Conservation (phyloP, 768 basidiomycete genomes). For the Lactarius pseudohatsudake region DNA sequence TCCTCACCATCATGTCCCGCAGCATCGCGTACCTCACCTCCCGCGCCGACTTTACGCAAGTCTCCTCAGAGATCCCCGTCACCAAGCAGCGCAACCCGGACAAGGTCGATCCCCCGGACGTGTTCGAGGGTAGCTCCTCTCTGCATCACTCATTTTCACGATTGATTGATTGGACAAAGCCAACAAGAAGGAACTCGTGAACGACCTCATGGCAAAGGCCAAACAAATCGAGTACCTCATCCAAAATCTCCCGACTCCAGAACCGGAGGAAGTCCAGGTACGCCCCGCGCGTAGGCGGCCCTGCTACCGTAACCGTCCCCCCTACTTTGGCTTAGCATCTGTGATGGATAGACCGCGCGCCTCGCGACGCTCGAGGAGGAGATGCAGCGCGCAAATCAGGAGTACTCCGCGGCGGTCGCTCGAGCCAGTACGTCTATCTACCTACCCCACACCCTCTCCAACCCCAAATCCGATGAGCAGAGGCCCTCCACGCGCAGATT, state of each 20-base stretch:
- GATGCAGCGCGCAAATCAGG: conserved; percentile 69
- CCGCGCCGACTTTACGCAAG: conserved; percentile 72
- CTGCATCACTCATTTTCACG: neutral
- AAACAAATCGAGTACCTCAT: conserved; percentile 89
- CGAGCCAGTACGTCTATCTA: conserved; percentile 63
- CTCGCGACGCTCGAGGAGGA: conserved; percentile 66
- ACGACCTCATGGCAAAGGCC: conserved; percentile 80
- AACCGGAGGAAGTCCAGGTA: conserved; percentile 76
- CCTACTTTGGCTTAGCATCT: neutral
- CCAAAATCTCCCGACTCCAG: conserved; percentile 72
- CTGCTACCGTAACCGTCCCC: neutral
- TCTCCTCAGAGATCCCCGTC: conserved; percentile 77
- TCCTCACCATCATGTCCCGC: conserved; percentile 86
- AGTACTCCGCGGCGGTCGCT: conserved; percentile 69
- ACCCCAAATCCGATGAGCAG: conserved; percentile 36
- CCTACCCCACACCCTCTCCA: neutral
- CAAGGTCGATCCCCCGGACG: conserved; percentile 68
- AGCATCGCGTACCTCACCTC: conserved; percentile 78
- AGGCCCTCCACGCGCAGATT: conserved; percentile 59
- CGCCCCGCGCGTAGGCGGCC: conserved; percentile 17
- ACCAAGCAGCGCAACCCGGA: conserved; percentile 76
- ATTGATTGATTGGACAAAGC: conserved; percentile 42
- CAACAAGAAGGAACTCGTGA: conserved; percentile 81
- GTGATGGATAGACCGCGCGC: conserved; percentile 54
- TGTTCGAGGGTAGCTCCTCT: conserved; percentile 64